A percentile compares a stretch with the other conserved stretches of the same genome.
phyloP scores from a whole-genome alignment of 768 basidiomycete species.

The Neoboletus magnificus region DNA sequence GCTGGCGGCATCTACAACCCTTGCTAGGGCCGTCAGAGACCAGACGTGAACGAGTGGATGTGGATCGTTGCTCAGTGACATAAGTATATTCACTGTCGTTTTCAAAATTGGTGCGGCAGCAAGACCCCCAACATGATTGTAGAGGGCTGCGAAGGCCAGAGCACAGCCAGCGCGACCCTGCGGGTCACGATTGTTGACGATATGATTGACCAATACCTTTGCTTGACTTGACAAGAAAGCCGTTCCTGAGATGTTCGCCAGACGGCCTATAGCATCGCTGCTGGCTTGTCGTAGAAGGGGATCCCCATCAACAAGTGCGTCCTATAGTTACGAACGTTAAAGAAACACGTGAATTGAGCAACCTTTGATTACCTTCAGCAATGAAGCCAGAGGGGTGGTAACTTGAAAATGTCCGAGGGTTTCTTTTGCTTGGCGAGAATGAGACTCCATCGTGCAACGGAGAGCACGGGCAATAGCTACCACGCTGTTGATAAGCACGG shows the following conservation, averaged over 20 bases:
- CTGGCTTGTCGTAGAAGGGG: constrained; percentile 69
- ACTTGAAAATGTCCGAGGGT: constrained; percentile 65
- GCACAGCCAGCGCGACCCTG: constrained; percentile 92
- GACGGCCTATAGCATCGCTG: constrained; percentile 85
- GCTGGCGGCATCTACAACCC: constrained; percentile 89
- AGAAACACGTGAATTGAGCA: constrained; percentile 5
- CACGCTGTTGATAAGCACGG: constrained; percentile 76
- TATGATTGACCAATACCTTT: constrained; percentile 88
- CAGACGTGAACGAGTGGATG: constrained; percentile 96
- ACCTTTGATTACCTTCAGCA: constrained; percentile 67
- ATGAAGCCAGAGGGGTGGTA: constrained; percentile 56
- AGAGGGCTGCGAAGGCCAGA: constrained; percentile 87
- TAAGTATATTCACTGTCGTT: constrained; percentile 91
- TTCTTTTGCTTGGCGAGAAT: constrained; percentile 59
- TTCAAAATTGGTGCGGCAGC: constrained; percentile 92
- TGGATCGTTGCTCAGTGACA: constrained; percentile 93
- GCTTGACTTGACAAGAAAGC: constrained; percentile 82
- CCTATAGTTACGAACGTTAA: constrained; percentile 40
- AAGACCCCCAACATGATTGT: constrained; percentile 89
- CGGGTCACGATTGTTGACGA: constrained; percentile 93
- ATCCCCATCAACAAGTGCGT: constrained; percentile 79
- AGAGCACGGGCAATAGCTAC: constrained; percentile 72
- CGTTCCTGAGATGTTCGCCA: constrained; percentile 80
- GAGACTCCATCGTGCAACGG: constrained; percentile 48
- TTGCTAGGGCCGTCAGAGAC: constrained; percentile 80